phyloP scores from a whole-genome alignment of 306 rosid genomes.

The Acacia confusa region DNA sequence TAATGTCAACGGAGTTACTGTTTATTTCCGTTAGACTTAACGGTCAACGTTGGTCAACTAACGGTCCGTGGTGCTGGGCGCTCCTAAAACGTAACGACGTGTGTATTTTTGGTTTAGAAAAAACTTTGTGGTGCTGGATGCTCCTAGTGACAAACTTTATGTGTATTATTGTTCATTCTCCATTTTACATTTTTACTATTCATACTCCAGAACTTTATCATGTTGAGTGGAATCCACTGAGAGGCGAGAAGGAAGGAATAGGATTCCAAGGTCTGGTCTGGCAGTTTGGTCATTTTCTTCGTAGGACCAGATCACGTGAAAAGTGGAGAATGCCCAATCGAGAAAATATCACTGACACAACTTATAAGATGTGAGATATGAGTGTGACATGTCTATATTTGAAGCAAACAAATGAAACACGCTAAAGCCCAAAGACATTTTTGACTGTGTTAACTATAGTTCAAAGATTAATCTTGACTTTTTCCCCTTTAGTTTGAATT shows the following conservation, averaged over 20 bases:
- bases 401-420: neutral
- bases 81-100: too few relatives aligned
- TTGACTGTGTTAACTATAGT: neutral
- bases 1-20: too few relatives aligned
- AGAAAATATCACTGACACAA: neutral
- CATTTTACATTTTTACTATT: too few relatives aligned
- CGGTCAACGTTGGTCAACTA: too few relatives aligned
- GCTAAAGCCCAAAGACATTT: neutral
- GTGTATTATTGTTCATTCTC: too few relatives aligned
- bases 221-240: neutral
- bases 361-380: neutral
- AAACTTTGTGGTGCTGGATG: too few relatives aligned
- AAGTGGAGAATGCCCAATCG: neutral
- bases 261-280: neutral
- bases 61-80: too few relatives aligned
- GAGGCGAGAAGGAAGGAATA: neutral
- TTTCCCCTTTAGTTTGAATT: too few relatives aligned
- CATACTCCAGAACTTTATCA: neutral
- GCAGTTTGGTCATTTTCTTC: neutral
- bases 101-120: too few relatives aligned
- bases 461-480: too few relatives aligned
- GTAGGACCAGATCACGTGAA: neutral
- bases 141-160: too few relatives aligned
- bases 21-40: too few relatives aligned
- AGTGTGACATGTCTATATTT: neutral